phyloP scores from a whole-genome alignment of 371 early-diverging fungal genomes.

The Lichtheimia ramosa region DNA sequence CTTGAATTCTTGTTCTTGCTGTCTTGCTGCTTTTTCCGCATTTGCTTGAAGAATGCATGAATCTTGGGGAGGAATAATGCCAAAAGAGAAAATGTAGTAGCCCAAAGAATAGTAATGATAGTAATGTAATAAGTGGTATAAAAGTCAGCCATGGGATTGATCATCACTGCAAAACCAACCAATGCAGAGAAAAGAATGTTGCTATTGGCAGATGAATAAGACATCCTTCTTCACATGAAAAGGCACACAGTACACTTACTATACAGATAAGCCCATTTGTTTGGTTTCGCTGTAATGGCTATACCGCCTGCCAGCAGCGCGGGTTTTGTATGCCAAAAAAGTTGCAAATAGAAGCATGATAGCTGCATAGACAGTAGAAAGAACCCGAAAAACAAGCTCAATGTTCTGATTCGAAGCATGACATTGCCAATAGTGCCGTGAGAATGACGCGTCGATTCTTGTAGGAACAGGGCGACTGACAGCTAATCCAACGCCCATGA shows the following conservation, averaged over 20 bases:
- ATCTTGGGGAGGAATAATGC: conserved; percentile 60
- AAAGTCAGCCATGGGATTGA: conserved; percentile 52
- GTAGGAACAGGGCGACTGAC: conserved; percentile 38
- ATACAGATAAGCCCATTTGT: conserved; percentile 63
- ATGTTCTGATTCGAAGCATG: conserved; percentile 14
- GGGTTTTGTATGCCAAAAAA: conserved; percentile 58
- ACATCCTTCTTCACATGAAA: background rate
- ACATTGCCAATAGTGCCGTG: conserved; percentile 53
- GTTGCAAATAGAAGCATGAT: conserved; percentile 51
- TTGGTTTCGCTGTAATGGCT: conserved; percentile 59
- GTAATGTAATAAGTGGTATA: conserved; percentile 55
- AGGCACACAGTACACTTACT: conserved; percentile 41
- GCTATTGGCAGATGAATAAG: conserved; percentile 18
- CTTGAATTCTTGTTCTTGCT: background rate
- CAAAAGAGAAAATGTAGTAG: conserved; percentile 53
- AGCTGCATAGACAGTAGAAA: conserved; percentile 40
- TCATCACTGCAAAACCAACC: conserved; percentile 51
- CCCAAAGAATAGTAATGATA: conserved; percentile 55
- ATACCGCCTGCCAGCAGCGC: conserved; percentile 51
- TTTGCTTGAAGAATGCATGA: conserved; percentile 32
- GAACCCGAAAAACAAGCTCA: conserved; percentile 23
- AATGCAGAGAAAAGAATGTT: conserved; percentile 58
- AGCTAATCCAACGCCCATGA: conserved; percentile 38
- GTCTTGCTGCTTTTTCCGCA: conserved; percentile 7
- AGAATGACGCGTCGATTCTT: conserved; percentile 35